Evolutionary conservation across 768 basidiomycete species (phyloP).

Genomic region (Strobilomyces dryophilus): DNA sequence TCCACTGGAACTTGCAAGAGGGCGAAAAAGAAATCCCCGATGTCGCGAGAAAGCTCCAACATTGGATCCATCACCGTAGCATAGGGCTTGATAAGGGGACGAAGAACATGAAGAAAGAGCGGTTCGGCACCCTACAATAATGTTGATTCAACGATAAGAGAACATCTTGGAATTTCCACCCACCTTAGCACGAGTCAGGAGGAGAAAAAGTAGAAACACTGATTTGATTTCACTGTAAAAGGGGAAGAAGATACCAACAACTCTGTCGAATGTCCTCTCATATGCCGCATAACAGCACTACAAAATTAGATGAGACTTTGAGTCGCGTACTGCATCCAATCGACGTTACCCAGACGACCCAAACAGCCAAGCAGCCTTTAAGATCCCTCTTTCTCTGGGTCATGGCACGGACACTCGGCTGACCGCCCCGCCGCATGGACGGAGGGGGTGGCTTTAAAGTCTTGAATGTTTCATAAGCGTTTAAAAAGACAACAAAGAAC

Average conservation of each 20-base stretch:
- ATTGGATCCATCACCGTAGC: conserved; percentile 57
- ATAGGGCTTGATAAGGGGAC: conserved; percentile 77
- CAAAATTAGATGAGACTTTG: conserved; percentile 12
- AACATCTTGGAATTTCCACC: conserved; percentile 21
- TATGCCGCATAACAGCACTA: conserved; percentile 68
- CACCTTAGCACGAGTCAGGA: conserved; percentile 73
- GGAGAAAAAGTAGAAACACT: conserved; percentile 64
- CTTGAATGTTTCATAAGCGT: conserved; percentile 84
- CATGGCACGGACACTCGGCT: conserved; percentile 61
- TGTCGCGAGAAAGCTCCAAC: conserved; percentile 55
- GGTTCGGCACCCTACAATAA: conserved; percentile 74
- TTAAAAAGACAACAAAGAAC: conserved; percentile 66
- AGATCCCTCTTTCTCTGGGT: conserved; percentile 78
- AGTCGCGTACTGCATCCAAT: conserved; percentile 7
- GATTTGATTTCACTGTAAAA: conserved; percentile 85
- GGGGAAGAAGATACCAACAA: conserved; percentile 69
- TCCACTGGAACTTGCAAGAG: conserved; percentile 39
- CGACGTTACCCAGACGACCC: conserved; percentile 76
- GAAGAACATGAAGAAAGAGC: conserved; percentile 73
- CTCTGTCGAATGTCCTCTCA: conserved; percentile 60
- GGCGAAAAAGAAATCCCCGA: conserved; percentile 59
- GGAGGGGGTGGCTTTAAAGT: conserved; percentile 65
- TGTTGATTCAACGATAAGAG: conserved; percentile 6
- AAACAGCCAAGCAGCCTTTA: conserved; percentile 80
- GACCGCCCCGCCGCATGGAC: conserved; percentile 45